Conservation (phyloP, 768 basidiomycete genomes). For the Fomitopsis pulvina region DNA sequence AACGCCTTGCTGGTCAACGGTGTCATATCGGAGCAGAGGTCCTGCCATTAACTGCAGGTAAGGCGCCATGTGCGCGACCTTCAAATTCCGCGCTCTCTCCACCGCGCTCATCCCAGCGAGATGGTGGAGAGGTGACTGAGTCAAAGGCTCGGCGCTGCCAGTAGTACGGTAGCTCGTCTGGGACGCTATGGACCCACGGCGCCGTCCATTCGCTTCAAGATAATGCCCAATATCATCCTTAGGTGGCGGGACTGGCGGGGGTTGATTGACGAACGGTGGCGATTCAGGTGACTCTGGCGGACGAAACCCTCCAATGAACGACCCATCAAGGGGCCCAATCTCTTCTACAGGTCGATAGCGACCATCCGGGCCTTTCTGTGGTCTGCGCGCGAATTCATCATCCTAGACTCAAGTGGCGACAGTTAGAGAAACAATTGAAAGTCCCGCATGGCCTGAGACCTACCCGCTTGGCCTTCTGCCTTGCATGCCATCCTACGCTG, state of each 20-base stretch:
- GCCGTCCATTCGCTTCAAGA: conserved; percentile 4
- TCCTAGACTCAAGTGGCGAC: conserved; percentile 22
- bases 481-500: conserved; percentile 70
- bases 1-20: conserved; percentile 64
- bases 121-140: conserved; percentile 7
- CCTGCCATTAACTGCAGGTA: conserved; percentile 90
- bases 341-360: conserved; percentile 49
- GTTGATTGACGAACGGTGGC: conserved; percentile 24
- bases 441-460: conserved; percentile 18
- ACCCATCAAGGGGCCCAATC: conserved; percentile 53
- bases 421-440: conserved; percentile 14
- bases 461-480: conserved; percentile 53
- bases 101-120: conserved; percentile 46
- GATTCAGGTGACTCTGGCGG: conserved; percentile 20
- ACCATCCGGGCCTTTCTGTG: conserved; percentile 42
- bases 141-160: background rate
- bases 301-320: conserved; percentile 51
- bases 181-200: conserved; percentile 1
- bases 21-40: conserved; percentile 86
- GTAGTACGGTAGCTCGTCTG: conserved; percentile 4
- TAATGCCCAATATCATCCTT: conserved; percentile 31
- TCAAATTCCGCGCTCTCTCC: conserved; percentile 56
- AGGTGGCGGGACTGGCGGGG: conserved; percentile 40
- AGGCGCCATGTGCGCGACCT: conserved; percentile 66
- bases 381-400: conserved; percentile 17